Evolutionary conservation across 768 basidiomycete genomes (phyloP).

Genomic region (Podaxis sp.): DNA sequence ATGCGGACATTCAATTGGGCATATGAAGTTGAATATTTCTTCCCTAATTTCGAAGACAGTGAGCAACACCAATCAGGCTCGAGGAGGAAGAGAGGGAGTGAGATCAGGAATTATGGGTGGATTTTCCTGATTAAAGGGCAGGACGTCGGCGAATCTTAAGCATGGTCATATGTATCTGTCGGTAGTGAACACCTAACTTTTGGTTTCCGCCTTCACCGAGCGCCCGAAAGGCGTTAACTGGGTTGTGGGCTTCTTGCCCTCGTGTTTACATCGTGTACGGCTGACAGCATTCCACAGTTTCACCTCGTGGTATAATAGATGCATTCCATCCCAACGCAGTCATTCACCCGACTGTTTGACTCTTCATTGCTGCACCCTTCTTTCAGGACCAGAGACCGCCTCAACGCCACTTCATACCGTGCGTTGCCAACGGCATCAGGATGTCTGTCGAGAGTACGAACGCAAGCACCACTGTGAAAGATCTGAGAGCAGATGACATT

Average conservation of each 20-base stretch:
- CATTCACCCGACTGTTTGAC: too few species aligned
- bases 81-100: slow-evolving; percentile 6
- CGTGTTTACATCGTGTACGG: background rate
- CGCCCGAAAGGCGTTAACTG: background rate
- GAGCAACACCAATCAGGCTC: background rate
- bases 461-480: too few species aligned
- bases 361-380: background rate
- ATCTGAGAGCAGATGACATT: background rate
- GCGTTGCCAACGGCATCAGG: too few species aligned
- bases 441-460: too few species aligned
- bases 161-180: background rate
- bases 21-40: slow-evolving; percentile 14
- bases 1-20: slow-evolving; percentile 10
- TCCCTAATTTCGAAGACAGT: background rate
- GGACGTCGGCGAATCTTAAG: background rate
- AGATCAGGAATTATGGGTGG: slow-evolving; percentile 13
- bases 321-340: background rate
- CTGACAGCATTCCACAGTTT: background rate
- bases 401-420: too few species aligned
- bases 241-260: background rate
- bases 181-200: too few species aligned
- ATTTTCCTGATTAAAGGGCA: slow-evolving; percentile 6
- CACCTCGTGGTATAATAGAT: background rate
- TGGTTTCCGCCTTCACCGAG: background rate
- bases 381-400: too few species aligned